A percentile compares a stretch with the other conserved stretches of the same genome.
Evolutionary conservation across 2,329 filamentous ascomycete genomes (phyloP).

Genomic region (Colletotrichum chlorophyti): DNA sequence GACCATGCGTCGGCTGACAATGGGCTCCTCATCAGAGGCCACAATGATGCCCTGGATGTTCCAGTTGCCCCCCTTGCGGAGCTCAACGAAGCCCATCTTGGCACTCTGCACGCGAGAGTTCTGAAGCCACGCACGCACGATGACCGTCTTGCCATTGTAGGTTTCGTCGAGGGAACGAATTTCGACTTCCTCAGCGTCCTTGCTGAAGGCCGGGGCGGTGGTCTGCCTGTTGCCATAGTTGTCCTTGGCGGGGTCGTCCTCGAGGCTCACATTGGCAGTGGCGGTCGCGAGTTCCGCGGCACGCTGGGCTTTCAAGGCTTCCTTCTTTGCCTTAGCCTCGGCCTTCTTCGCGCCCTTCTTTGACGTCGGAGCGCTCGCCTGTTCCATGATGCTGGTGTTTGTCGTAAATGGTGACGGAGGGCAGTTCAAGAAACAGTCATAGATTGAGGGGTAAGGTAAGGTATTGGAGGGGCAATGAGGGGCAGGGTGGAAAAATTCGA

Average conservation of each 20-base stretch:
- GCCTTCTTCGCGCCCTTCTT: constrained; percentile 91
- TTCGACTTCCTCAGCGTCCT: constrained; percentile 61
- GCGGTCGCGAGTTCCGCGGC: constrained; percentile 64
- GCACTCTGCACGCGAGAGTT: constrained; percentile 88
- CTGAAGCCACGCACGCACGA: constrained; percentile 82
- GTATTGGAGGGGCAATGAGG: too few species aligned
- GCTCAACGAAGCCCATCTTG: constrained; percentile 89
- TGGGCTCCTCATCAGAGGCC: constrained; percentile 66
- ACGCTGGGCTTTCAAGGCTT: constrained; percentile 59
- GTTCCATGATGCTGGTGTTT: too few species aligned
- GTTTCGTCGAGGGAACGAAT: constrained; percentile 70
- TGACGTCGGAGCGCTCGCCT: too few species aligned
- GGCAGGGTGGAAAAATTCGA: too few species aligned
- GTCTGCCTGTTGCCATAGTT: constrained; percentile 60
- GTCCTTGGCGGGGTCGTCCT: constrained; percentile 11
- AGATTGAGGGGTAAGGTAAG: too few species aligned
- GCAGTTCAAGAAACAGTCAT: too few species aligned
- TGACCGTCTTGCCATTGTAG: constrained; percentile 73
- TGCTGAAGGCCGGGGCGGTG: constrained; percentile 59
- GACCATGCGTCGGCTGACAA: constrained; percentile 85
- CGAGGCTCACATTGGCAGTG: not conserved
- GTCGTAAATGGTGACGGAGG: too few species aligned
- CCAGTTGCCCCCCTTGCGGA: constrained; percentile 77
- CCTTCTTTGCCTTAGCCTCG: constrained; percentile 85
- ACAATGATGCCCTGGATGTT: constrained; percentile 85